Evolutionary conservation across 2,329 filamentous ascomycete genomes (phyloP).

Genomic region (Metarhizium robertsii): DNA sequence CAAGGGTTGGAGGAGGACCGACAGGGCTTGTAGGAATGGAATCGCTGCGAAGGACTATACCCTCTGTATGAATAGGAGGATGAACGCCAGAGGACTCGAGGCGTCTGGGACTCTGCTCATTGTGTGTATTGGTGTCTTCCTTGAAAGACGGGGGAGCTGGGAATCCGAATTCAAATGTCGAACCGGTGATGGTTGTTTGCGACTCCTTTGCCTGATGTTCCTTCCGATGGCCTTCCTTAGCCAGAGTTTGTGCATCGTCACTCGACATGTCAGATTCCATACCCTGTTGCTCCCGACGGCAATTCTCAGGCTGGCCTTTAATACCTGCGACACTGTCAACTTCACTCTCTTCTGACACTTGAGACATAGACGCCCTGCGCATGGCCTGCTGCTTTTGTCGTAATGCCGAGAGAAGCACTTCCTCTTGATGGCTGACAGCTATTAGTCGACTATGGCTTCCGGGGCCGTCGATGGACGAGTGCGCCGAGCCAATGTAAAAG

Average conservation of each 20-base stretch:
- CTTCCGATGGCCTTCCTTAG: background rate
- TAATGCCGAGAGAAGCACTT: conserved; percentile 48
- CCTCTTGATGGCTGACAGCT: conserved; percentile 49
- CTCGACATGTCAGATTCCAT: background rate
- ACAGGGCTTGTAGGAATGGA: background rate
- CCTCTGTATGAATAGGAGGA: background rate
- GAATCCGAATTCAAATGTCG: conserved; percentile 24
- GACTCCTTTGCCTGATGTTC: conserved; percentile 19
- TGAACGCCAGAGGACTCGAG: background rate
- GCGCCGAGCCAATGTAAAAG: conserved; percentile 32
- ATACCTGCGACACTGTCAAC: background rate
- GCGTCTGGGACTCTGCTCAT: background rate
- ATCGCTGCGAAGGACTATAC: background rate
- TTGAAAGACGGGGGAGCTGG: conserved; percentile 21
- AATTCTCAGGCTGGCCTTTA: conserved; percentile 5
- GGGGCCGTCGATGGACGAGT: conserved; percentile 26
- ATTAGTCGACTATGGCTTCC: conserved; percentile 35
- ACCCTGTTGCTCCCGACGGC: background rate
- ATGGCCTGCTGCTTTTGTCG: conserved; percentile 47
- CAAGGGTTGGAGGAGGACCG: conserved; percentile 3
- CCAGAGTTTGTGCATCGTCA: background rate
- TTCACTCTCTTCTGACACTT: conserved; percentile 26
- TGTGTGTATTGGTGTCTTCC: background rate
- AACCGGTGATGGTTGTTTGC: conserved; percentile 20
- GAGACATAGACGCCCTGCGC: conserved; percentile 36